Conservation (phyloP, 1,284 basidiomycete species). For the Puccinia coronata region DNA sequence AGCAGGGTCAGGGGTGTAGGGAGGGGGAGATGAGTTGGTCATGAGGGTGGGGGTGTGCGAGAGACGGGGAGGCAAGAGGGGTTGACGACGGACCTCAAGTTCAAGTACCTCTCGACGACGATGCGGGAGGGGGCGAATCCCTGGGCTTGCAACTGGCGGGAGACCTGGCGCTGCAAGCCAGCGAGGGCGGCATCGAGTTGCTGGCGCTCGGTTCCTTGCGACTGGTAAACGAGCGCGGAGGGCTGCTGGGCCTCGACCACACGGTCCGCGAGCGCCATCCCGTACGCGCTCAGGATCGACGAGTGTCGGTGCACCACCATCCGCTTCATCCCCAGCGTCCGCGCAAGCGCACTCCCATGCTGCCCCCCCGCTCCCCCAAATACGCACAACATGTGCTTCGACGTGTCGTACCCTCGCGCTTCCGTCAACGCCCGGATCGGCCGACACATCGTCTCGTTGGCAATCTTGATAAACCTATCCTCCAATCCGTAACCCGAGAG, state of each 20-base stretch:
- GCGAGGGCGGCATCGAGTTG: conserved; percentile 1
- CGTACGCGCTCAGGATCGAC: conserved; percentile 85
- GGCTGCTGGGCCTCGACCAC: conserved; percentile 56
- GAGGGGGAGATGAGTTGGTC: not conserved
- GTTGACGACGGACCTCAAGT: conserved; percentile 25
- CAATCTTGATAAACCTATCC: conserved; percentile 40
- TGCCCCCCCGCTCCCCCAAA: conserved; percentile 92
- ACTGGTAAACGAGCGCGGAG: conserved; percentile 55
- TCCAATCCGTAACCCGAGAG: not conserved
- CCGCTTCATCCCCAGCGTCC: conserved; percentile 75
- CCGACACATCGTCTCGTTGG: conserved; percentile 70
- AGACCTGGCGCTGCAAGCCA: conserved; percentile 51
- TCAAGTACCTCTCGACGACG: conserved; percentile 36
- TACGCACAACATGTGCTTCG: conserved; percentile 82
- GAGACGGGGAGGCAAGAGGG: not conserved
- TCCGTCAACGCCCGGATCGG: conserved; percentile 90
- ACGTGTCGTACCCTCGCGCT: conserved; percentile 79
- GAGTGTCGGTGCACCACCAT: conserved; percentile 83
- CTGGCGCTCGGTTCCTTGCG: conserved; percentile 20
- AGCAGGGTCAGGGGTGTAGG: no score
- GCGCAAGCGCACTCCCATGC: conserved; percentile 83
- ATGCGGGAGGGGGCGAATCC: conserved; percentile 25
- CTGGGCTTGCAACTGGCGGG: not conserved
- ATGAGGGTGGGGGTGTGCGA: not conserved
- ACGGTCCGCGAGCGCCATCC: conserved; percentile 81